A percentile compares a stretch with the other conserved stretches of the same genome.
Conservation (phyloP, 2,329 filamentous ascomycete genomes). For the Zasmidium cellare region DNA sequence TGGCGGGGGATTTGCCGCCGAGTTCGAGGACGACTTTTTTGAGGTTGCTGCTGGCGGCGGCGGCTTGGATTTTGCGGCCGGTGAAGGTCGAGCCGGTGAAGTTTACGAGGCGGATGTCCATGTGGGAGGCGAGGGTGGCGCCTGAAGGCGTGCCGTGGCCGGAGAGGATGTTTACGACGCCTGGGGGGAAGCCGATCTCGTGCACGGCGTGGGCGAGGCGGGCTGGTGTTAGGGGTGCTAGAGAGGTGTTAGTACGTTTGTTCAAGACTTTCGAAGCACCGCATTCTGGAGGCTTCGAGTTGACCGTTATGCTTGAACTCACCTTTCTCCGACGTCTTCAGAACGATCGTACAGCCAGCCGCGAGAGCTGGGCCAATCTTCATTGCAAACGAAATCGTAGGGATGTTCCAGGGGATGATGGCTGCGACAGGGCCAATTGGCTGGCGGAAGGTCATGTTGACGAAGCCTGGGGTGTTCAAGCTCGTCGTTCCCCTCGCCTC, state of each 20-base stretch:
- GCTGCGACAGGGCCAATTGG: slow-evolving; percentile 40
- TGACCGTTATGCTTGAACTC: slow-evolving; percentile 24
- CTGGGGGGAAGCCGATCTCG: slow-evolving; percentile 72
- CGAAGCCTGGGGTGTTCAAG: slow-evolving; percentile 50
- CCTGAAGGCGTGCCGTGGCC: slow-evolving; percentile 60
- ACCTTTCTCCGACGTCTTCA: slow-evolving; percentile 57
- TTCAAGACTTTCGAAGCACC: not conserved
- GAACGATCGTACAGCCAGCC: slow-evolving; percentile 39
- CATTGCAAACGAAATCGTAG: slow-evolving; percentile 72
- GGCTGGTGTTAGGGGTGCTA: slow-evolving; percentile 52
- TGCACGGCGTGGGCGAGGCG: slow-evolving; percentile 25
- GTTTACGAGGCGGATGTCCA: slow-evolving; percentile 67
- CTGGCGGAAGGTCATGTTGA: slow-evolving; percentile 41
- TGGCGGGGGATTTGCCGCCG: slow-evolving; percentile 58
- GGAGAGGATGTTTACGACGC: slow-evolving; percentile 72
- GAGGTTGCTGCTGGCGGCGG: slow-evolving; percentile 39
- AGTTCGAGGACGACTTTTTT: slow-evolving; percentile 62
- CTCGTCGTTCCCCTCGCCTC: slow-evolving; percentile 46
- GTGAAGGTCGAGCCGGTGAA: slow-evolving; percentile 75
- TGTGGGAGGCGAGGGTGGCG: slow-evolving; percentile 64
- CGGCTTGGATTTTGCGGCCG: slow-evolving; percentile 42
- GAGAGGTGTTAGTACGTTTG: slow-evolving; percentile 47
- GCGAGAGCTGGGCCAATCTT: slow-evolving; percentile 69
- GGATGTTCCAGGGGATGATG: slow-evolving; percentile 84
- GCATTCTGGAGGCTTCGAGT: slow-evolving; percentile 46